phyloP scores from a whole-genome alignment of 2,329 filamentous ascomycete species.

The Neocucurbitaria cava region DNA sequence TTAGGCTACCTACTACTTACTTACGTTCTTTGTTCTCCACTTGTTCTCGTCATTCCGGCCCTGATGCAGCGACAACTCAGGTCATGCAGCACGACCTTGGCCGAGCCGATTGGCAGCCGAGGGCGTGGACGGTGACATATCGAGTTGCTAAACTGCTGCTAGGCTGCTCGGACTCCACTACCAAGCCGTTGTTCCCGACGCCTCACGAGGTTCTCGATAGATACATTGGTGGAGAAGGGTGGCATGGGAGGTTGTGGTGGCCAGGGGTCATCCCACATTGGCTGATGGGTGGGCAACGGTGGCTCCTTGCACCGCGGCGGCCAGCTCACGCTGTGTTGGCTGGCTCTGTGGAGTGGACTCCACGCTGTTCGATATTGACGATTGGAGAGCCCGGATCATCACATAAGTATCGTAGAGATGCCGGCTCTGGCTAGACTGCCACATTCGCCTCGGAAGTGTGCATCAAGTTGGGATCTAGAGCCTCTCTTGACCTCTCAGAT shows the following conservation, averaged over 20 bases:
- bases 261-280: background rate
- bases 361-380: background rate
- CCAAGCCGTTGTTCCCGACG: background rate
- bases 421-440: background rate
- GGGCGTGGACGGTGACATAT: conserved; percentile 6
- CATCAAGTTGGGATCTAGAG: background rate
- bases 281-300: background rate
- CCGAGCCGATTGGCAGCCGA: background rate
- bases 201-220: background rate
- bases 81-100: conserved; percentile 7
- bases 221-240: background rate
- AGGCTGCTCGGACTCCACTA: background rate
- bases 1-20: too few species aligned
- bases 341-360: background rate
- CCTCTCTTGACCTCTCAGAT: background rate
- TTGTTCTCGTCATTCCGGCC: too few species aligned
- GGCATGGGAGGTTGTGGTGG: background rate
- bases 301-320: background rate
- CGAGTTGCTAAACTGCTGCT: background rate
- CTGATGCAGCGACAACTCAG: background rate
- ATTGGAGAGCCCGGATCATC: background rate
- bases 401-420: background rate
- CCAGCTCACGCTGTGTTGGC: background rate
- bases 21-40: background rate
- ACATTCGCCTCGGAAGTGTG: background rate